phyloP scores from a whole-genome alignment of 2,329 filamentous ascomycete genomes.

The Pseudogymnoascus sp. region DNA sequence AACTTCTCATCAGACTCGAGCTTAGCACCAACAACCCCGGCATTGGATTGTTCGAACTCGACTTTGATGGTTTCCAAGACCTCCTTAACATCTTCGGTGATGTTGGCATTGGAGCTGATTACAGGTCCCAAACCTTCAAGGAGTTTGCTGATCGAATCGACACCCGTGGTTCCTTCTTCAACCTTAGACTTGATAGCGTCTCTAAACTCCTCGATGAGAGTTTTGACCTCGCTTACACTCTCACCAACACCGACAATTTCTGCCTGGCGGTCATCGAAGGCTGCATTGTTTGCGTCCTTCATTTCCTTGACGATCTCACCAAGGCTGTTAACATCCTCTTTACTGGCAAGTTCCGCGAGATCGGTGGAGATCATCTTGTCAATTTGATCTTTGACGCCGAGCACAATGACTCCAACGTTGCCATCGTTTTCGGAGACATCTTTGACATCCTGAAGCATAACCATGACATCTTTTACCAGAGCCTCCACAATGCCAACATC shows the following conservation, averaged over 20 bases:
- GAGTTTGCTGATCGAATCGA: conserved; percentile 66
- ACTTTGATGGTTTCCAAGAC: conserved; percentile 68
- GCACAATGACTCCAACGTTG: conserved; percentile 69
- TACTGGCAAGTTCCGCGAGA: conserved; percentile 62
- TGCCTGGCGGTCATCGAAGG: conserved; percentile 74
- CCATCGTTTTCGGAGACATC: conserved; percentile 74
- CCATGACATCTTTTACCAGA: conserved; percentile 70
- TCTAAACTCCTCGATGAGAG: conserved; percentile 70
- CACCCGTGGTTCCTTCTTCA: conserved; percentile 62
- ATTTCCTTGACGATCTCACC: conserved; percentile 65
- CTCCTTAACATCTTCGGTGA: conserved; percentile 60
- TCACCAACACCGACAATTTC: conserved; percentile 75
- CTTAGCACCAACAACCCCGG: conserved; percentile 71
- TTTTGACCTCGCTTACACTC: conserved; percentile 71
- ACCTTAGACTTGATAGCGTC: conserved; percentile 69
- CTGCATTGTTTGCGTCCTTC: conserved; percentile 67
- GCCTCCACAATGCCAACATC: conserved; percentile 72
- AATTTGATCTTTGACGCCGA: conserved; percentile 76
- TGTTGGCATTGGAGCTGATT: conserved; percentile 48
- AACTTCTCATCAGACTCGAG: conserved; percentile 78
- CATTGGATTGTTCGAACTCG: conserved; percentile 82
- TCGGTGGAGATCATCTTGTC: conserved; percentile 67
- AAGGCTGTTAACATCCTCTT: conserved; percentile 67
- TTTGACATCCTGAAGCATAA: conserved; percentile 66
- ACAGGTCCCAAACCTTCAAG: conserved; percentile 61